Base-by-base conservation (phyloP, 768 basidiomycete genomes). In the Kwoniella mangroviensis region DNA sequence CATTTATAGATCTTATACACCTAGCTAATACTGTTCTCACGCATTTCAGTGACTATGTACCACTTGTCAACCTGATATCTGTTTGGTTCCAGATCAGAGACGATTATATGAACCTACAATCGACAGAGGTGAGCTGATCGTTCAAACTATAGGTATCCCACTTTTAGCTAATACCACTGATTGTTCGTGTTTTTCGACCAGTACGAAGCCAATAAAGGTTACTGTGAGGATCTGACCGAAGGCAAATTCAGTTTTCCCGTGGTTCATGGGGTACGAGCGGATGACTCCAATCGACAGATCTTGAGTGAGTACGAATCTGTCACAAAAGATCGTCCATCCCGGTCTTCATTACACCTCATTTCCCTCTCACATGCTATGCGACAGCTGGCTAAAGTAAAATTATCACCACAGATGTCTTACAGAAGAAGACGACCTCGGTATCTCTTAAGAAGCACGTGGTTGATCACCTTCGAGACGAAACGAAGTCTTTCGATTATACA, bases 231-330 rank as follows among this genome's bases (percentile, higher is more conserved):
- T 80, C 85, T 98, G 15, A 91, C 92, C 0, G 96, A 98, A 84
- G 96, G 96, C 7, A 98, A 98, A 82, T 98, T 98, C 85, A 95
- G 93, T 3, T 98, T 98, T 84, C 95, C 94, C 0, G 87, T 98
- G 41, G 90, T 98, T 0, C 96, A 98, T 81, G 90, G 91, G 21
- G 90, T 98, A 57, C 89, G 91, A 40, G 88, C 91, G 7, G 89
- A 94, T 79, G 86, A 85, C 12, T 87, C 89, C 0, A 93, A 93
- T 82, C 87, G 89, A 42, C 91, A 91, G 82, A 87, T 98, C 42
- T 86, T 97, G 64, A 95, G 94, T 95, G 75, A 71, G 90, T 85
- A 49, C 13, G 2, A 49, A 1, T 17, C 15, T 49, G 12, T 49
- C 45, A 13, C 45, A 49, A 49, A 34, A 34, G 34, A 34, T 34